These are phyloP conservation scores for Fusarium piperis DNA, from an alignment of 2,329 filamentous ascomycete species.

Conservation along the genomic window DNA sequence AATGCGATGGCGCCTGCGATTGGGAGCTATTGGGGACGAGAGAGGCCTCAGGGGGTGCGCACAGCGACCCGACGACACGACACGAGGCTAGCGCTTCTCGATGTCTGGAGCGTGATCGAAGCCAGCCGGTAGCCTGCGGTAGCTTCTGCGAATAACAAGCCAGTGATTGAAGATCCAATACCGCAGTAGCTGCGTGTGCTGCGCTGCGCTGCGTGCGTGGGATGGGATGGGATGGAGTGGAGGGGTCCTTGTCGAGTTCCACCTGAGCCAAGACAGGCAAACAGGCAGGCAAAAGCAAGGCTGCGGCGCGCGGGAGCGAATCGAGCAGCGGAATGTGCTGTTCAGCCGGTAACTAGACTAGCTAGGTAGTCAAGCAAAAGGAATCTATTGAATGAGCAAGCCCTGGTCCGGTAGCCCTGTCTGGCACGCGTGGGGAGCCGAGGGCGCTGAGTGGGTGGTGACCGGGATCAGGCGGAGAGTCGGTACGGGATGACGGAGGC, in stretches of 20 bases:
- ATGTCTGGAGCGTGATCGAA: conserved; percentile 21
- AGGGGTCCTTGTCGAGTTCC: not conserved
- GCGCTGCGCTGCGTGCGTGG: not conserved
- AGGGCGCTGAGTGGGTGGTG: conserved; percentile 27
- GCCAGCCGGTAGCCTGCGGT: not conserved
- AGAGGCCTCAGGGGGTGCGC: not conserved
- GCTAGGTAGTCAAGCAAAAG: too few species aligned
- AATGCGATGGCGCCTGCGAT: conserved; percentile 2
- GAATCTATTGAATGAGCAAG: not conserved
- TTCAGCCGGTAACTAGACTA: not conserved
- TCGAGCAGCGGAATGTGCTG: conserved; percentile 6
- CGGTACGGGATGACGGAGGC: conserved; percentile 31
- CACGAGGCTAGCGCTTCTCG: conserved; percentile 5
- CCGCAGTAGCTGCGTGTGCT: not conserved
- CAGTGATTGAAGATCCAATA: not conserved
- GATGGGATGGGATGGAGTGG: not conserved
- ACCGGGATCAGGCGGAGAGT: conserved; percentile 28
- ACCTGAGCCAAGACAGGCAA: conserved; percentile 1
- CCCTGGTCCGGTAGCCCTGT: conserved; percentile 13
- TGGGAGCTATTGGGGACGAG: not conserved
- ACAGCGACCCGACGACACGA: not conserved
- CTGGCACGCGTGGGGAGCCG: conserved; percentile 26
- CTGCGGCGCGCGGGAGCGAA: conserved; percentile 15
- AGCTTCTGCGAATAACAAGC: not conserved
- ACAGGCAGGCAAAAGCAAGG: conserved; percentile 25